Percentiles rank a stretch among this genome's conserved stretches.
Conservation (phyloP, 306 rosid species). For the Begonia masoniana region DNA sequence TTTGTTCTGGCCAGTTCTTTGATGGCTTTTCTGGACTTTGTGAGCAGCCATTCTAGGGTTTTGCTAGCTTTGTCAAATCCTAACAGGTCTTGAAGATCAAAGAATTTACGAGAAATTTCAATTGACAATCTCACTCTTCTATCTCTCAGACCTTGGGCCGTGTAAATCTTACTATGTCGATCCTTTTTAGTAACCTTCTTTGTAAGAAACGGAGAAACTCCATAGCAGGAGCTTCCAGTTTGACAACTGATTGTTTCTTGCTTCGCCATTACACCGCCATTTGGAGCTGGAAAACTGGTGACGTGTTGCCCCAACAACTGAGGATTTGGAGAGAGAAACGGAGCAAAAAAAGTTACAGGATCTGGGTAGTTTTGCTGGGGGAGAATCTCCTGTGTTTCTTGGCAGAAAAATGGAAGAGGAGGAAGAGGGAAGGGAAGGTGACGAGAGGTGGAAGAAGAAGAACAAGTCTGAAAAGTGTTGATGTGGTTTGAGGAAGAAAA, state of each 20-base stretch:
- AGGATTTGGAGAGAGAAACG: background rate
- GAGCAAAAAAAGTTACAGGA: background rate
- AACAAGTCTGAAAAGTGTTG: background rate
- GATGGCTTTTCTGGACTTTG: slow-evolving; percentile 60
- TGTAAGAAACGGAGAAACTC: background rate
- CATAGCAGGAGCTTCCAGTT: background rate
- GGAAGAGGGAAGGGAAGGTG: background rate
- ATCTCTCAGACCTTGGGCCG: slow-evolving; percentile 85
- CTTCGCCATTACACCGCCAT: background rate
- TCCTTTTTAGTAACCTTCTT: slow-evolving; percentile 47
- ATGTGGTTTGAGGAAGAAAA: background rate
- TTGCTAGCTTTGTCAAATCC: slow-evolving; percentile 93
- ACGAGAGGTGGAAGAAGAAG: background rate
- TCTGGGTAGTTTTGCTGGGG: background rate
- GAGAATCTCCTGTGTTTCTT: background rate
- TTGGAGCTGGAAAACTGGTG: background rate
- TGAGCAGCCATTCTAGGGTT: slow-evolving; percentile 90
- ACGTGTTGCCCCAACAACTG: background rate
- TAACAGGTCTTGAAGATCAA: slow-evolving; percentile 91
- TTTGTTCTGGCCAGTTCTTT: slow-evolving; percentile 28
- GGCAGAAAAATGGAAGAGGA: background rate
- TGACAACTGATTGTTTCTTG: background rate
- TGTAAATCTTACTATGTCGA: slow-evolving; percentile 86
- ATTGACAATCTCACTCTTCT: slow-evolving; percentile 80
- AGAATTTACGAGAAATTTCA: slow-evolving; percentile 76